These are phyloP conservation scores for Nepenthes alata DNA, from an alignment of 179 eudicot genomes.

Conservation along the genomic window DNA sequence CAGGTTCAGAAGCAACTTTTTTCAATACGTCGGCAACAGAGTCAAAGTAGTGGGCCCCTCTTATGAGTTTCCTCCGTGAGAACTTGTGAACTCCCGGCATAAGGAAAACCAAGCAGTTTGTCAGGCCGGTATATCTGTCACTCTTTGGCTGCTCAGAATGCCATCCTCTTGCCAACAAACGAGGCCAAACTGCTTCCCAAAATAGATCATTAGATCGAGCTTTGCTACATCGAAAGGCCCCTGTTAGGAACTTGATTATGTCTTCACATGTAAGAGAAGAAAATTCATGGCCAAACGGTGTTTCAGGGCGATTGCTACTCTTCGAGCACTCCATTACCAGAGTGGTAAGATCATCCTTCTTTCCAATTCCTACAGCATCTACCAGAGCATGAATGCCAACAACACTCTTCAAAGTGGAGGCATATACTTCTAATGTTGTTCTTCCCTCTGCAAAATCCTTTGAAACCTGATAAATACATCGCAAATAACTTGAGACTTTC, in stretches of 20 bases:
- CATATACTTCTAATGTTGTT: slow-evolving; percentile 38
- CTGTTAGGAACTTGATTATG: slow-evolving; percentile 51
- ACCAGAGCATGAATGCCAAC: slow-evolving; percentile 51
- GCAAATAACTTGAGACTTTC: too few relatives aligned
- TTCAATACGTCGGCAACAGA: slow-evolving; percentile 46
- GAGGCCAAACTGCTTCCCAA: slow-evolving; percentile 96
- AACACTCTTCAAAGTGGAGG: slow-evolving; percentile 32
- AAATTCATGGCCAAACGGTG: slow-evolving; percentile 52
- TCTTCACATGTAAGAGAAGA: slow-evolving; percentile 48
- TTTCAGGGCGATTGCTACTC: slow-evolving; percentile 33
- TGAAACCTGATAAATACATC: slow-evolving; percentile 29
- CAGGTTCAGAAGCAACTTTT: slow-evolving; percentile 48
- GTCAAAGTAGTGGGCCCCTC: slow-evolving; percentile 56
- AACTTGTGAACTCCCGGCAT: slow-evolving; percentile 57
- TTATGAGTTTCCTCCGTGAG: slow-evolving; percentile 41
- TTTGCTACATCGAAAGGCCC: slow-evolving; percentile 65
- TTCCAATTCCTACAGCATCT: slow-evolving; percentile 63
- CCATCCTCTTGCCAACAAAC: slow-evolving; percentile 80
- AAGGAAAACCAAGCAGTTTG: slow-evolving; percentile 48
- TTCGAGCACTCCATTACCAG: slow-evolving; percentile 29
- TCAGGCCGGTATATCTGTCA: slow-evolving; percentile 28
- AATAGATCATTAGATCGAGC: slow-evolving; percentile 63
- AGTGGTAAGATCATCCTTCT: slow-evolving; percentile 58
- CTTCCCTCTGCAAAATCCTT: slow-evolving; percentile 44
- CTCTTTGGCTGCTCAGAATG: slow-evolving; percentile 68